Evolutionary conservation across 2,329 filamentous ascomycete species (phyloP), one percentile per base, ranked within the genome.

Genomic region (Dothideomycetidae sp.): DNA sequence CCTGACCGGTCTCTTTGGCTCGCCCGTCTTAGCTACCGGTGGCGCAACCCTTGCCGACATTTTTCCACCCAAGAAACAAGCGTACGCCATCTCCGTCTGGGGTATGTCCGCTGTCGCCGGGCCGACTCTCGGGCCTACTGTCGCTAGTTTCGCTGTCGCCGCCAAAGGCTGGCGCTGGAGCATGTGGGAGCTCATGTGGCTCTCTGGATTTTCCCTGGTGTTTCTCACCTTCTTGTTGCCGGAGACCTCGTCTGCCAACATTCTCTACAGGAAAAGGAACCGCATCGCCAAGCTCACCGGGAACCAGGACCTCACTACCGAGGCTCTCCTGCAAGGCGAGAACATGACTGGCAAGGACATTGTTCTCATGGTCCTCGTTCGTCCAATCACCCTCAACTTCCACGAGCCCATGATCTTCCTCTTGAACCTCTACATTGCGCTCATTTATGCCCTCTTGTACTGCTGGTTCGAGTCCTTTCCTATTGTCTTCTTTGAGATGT

Each of bases 1-100:
- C 42, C 37, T 70, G 0, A 63, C 61, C 0, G 66, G 66, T 1
- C 63, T 70, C 40, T 55, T 67, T 42, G 63, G 64, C 4, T 61
- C 58, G 0, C 63, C 64, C 0, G 54, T 53, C 0, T 54, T 68
- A 1, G 64, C 64, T 0, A 67, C 61, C 1, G 63, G 62, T 3
- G 63, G 57, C 12, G 64, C 63, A 1, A 58, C 58, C 0, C 59
- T 67, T 16, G 57, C 50, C 0, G 64, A 68, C 41, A 64, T 67
- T 43, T 67, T 59, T 39, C 42, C 46, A 1, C 57, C 59, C 0
- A 44, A 47, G 14, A 56, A 59, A 18, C 53, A 58, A 35, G 56
- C 56, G 2, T 62, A 62, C 31, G 57, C 49, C 2, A 50, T 64
- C 7, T 50, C 50, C 1, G 45, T 63, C 5, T 64, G 60, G 58